Percentiles rank a stretch among this genome's conserved stretches.
Evolutionary conservation across 2,329 filamentous ascomycete species (phyloP).

Genomic region (Xylaria sp.): DNA sequence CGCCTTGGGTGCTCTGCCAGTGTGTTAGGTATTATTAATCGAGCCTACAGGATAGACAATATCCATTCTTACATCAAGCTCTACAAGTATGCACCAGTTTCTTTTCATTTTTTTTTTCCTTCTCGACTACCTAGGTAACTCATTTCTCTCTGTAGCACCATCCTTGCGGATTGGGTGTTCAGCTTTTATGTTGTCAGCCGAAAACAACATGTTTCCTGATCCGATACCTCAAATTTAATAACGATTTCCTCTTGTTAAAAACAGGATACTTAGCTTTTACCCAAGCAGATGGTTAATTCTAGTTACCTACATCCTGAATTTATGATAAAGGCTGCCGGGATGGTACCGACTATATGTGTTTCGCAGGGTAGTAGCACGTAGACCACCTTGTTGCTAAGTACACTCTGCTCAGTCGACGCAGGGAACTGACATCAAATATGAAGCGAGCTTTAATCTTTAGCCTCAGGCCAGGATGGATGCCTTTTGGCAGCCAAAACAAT

Average conservation of each 20-base stretch:
- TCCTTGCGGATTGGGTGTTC: slow-evolving; percentile 19
- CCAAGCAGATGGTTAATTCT: neutral
- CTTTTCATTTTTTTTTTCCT: neutral
- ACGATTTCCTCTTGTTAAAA: neutral
- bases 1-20: neutral
- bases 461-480: slow-evolving; percentile 7
- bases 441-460: slow-evolving; percentile 10
- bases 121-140: slow-evolving; percentile 1
- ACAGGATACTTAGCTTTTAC: neutral
- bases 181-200: slow-evolving; percentile 30
- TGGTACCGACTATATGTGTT: neutral
- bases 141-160: slow-evolving; percentile 19
- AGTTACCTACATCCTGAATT: neutral
- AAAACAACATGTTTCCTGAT: slow-evolving; percentile 23
- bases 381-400: neutral
- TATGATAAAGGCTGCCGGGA: neutral
- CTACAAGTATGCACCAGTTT: neutral
- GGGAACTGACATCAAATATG: neutral
- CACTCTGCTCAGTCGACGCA: neutral
- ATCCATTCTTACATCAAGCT: neutral
- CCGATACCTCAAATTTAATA: slow-evolving; percentile 20
- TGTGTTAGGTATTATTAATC: neutral
- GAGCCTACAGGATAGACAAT: neutral
- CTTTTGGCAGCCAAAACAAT: neutral
- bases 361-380: neutral